Conservation (phyloP, 2,329 filamentous ascomycete genomes). For the Aspergillus awamori region DNA sequence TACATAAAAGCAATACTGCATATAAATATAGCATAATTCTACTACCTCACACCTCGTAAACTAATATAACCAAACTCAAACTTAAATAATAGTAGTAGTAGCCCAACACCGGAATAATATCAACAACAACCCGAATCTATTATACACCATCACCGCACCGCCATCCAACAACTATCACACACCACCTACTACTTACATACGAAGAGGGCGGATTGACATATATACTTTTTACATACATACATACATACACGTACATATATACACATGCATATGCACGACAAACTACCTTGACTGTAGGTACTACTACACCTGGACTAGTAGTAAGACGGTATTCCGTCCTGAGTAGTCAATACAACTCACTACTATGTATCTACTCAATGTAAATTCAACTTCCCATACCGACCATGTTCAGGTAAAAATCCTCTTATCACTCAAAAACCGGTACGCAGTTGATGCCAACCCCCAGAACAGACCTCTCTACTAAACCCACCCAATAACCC, state of each 20-base stretch:
- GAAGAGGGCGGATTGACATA: neutral
- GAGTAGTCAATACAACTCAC: too few relatives aligned
- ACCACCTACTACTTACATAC: neutral
- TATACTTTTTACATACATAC: neutral
- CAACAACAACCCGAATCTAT: neutral
- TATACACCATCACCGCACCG: neutral
- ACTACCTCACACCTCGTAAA: too few relatives aligned
- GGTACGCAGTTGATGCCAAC: neutral
- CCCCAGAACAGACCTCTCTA: neutral
- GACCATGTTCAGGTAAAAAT: too few relatives aligned
- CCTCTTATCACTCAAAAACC: neutral
- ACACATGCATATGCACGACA: constrained; percentile 6
- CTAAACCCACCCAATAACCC: neutral
- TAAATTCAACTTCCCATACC: neutral
- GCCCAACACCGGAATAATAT: neutral
- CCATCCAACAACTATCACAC: neutral
- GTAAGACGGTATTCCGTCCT: too few relatives aligned
- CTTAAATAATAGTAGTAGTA: neutral
- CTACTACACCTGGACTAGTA: neutral
- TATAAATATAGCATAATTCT: too few relatives aligned
- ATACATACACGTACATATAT: neutral
- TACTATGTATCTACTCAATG: too few relatives aligned
- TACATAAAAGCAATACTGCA: too few relatives aligned
- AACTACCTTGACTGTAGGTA: neutral
- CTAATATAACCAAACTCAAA: too few relatives aligned